Conservation (phyloP, 371 early-diverging fungal genomes). For the Mortierella sp. region DNA sequence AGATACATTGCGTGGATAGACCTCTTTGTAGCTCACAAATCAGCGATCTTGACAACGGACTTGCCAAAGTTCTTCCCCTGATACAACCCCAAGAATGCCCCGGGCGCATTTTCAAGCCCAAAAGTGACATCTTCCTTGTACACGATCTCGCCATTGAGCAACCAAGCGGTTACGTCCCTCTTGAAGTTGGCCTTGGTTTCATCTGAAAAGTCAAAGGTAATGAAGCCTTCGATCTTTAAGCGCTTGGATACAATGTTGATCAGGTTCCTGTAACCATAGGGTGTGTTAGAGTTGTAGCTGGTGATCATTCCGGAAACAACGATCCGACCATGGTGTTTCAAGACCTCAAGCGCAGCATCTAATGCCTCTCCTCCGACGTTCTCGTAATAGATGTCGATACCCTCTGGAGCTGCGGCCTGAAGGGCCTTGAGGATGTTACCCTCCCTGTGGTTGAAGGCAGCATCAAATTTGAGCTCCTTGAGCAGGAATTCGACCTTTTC, state of each 20-base stretch:
- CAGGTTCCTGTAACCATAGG: slow-evolving; percentile 60
- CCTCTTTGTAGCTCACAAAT: too few species aligned
- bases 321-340: slow-evolving; percentile 63
- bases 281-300: slow-evolving; percentile 63
- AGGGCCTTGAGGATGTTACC: slow-evolving; percentile 53
- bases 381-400: slow-evolving; percentile 75
- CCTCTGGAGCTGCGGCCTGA: slow-evolving; percentile 59
- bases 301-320: slow-evolving; percentile 66
- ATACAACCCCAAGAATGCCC: slow-evolving; percentile 67
- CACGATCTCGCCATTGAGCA: slow-evolving; percentile 58
- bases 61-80: slow-evolving; percentile 76
- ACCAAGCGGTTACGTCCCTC: slow-evolving; percentile 55
- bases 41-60: slow-evolving; percentile 63
- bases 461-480: slow-evolving; percentile 65
- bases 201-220: slow-evolving; percentile 55
- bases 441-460: slow-evolving; percentile 79
- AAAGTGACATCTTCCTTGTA: slow-evolving; percentile 62
- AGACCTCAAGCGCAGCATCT: slow-evolving; percentile 60
- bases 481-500: slow-evolving; percentile 70
- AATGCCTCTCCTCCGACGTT: slow-evolving; percentile 73
- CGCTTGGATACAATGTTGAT: slow-evolving; percentile 56
- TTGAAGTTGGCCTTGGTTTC: slow-evolving; percentile 52
- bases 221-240: slow-evolving; percentile 63
- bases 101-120: slow-evolving; percentile 70
- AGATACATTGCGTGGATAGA: too few species aligned